Base-by-base conservation (phyloP, 192 early-diverging fungal species). In the Gorgonomyces haynaldii region DNA sequence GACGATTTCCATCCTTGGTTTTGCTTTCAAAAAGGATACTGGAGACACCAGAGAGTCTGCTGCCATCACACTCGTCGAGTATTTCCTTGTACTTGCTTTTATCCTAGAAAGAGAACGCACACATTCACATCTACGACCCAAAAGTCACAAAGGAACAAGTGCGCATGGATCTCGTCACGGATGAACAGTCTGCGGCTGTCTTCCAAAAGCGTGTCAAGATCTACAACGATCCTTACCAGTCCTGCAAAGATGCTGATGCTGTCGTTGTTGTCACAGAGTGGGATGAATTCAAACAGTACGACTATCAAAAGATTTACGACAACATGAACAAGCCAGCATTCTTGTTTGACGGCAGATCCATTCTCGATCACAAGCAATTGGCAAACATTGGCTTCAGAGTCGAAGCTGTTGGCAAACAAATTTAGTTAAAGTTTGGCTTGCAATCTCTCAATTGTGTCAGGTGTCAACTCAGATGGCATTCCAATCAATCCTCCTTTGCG, bases 21-120 rank as follows among this genome's bases (percentile, higher is more conserved):
- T 96, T 64, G 86, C 91, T 0, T 96, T 86, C 71, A 96, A 96
- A 72, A 88, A 85, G 62, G 83, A 89, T 54, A 96, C 89, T 22
- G 85, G 86, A 48, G 91, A 96, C 66, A 85, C 91, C 23, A 75
- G 91, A 43, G 87, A 92, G 67, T 84, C 85, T 28, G 85, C 91
- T 22, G 89, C 91, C n/a, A 89, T 88, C 32, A 78, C 74, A 1
- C 62, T 96, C 23, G 79, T 81, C 59, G 78, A 84, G 54, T 69
- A 82, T 43, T 79, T 93, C 37, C 66, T 96, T n/a, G n/a, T n/a
- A n/a, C n/a, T n/a, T n/a, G n/a, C n/a, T n/a, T n/a, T n/a, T n/a
- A n/a, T n/a, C n/a, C n/a, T n/a, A n/a, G 39, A 66, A 81, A 54
- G 81, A 85, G 47, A 80, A 75, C 19, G 88, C 89, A 9, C 56